Conservation (phyloP, 2,329 filamentous ascomycete genomes). For the Onygenales sp. region DNA sequence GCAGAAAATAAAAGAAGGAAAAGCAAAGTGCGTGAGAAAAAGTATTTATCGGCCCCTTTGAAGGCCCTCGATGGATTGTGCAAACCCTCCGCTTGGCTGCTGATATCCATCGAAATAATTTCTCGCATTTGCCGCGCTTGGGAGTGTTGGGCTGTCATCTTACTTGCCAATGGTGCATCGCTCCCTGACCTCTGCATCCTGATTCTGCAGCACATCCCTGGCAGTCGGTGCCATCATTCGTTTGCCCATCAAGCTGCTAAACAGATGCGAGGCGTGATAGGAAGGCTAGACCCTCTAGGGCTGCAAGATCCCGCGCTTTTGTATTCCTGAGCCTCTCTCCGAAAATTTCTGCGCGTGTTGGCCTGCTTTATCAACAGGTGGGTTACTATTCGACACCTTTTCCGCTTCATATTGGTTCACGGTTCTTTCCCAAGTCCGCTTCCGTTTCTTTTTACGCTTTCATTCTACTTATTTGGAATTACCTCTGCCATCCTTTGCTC, state of each 20-base stretch:
- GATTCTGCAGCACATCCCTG: neutral
- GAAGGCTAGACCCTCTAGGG: constrained; percentile 8
- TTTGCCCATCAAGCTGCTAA: neutral
- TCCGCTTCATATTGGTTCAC: neutral
- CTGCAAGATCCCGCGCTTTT: constrained; percentile 7
- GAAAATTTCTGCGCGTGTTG: neutral
- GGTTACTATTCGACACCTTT: neutral
- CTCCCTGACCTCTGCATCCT: neutral
- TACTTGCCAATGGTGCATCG: neutral
- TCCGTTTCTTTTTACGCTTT: neutral
- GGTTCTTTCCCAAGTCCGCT: neutral
- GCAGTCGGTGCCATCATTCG: neutral
- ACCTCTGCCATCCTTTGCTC: neutral
- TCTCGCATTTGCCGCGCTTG: constrained; percentile 2
- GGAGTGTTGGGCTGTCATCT: neutral
- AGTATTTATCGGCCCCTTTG: neutral
- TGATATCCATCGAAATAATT: neutral
- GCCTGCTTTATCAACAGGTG: neutral
- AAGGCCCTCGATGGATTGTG: neutral
- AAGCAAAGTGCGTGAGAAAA: neutral
- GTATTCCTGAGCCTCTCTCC: constrained; percentile 3
- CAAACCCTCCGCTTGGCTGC: neutral
- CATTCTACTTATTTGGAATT: neutral
- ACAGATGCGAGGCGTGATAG: constrained; percentile 4
- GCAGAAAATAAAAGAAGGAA: neutral